Conservation (phyloP, 441 rosid species). For the Melastoma candidum region DNA sequence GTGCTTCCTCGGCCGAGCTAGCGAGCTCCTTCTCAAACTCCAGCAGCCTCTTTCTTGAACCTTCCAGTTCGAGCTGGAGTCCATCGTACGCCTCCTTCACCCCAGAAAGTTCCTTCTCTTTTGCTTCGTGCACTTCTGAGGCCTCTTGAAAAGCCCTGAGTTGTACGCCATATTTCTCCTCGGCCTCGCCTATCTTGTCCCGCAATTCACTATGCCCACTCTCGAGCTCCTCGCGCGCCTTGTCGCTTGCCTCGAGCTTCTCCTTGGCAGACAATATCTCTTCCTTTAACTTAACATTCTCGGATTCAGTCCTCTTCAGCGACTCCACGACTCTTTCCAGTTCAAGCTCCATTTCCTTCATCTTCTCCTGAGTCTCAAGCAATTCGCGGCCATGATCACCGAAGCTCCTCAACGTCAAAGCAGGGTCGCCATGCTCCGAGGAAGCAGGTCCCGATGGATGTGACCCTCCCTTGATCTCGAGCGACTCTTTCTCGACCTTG, state of each 20-base stretch:
- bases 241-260: constrained; percentile 48
- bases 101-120: constrained; percentile 60
- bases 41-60: constrained; percentile 50
- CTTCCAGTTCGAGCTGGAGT: constrained; percentile 54
- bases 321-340: constrained; percentile 57
- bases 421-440: constrained; percentile 24
- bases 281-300: constrained; percentile 45
- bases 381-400: constrained; percentile 60
- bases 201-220: constrained; percentile 50
- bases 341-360: constrained; percentile 68
- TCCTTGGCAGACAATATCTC: constrained; percentile 45
- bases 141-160: constrained; percentile 54
- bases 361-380: constrained; percentile 72
- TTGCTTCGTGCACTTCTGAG: constrained; percentile 53
- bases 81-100: constrained; percentile 73
- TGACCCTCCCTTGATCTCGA: constrained; percentile 49
- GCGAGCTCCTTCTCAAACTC: constrained; percentile 62
- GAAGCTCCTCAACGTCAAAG: constrained; percentile 36
- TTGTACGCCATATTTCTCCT: constrained; percentile 54
- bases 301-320: constrained; percentile 62
- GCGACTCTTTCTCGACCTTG: constrained; percentile 80
- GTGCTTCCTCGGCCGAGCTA: constrained; percentile 46
- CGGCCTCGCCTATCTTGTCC: constrained; percentile 56
- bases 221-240: constrained; percentile 59
- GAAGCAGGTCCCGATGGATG: constrained; percentile 22